Evolutionary conservation across 2,329 filamentous ascomycete genomes (phyloP).

Genomic region (Elsinoe arachidis): DNA sequence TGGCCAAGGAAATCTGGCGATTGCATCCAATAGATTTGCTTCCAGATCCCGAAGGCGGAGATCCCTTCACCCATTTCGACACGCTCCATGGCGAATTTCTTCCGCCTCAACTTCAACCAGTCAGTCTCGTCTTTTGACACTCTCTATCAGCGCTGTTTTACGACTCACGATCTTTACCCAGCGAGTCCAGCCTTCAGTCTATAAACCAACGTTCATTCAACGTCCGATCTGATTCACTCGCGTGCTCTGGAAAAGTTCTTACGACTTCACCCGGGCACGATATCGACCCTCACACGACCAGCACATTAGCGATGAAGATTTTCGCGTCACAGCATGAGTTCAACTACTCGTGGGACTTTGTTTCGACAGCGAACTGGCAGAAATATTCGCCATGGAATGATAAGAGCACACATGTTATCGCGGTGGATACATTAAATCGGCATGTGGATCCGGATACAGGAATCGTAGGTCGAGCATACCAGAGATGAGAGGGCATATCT

Average conservation of each 20-base stretch:
- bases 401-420: slow-evolving; percentile 92
- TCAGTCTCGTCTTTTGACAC: background rate
- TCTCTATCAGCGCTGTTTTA: background rate
- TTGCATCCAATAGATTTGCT: slow-evolving; percentile 1
- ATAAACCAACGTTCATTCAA: background rate
- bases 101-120: background rate
- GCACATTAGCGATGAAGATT: slow-evolving; percentile 69
- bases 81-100: slow-evolving; percentile 6
- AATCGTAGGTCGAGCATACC: slow-evolving; percentile 45
- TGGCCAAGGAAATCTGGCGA: background rate
- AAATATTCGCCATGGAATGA: slow-evolving; percentile 99
- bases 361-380: slow-evolving; percentile 93
- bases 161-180: background rate
- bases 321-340: slow-evolving; percentile 86
- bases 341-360: slow-evolving; percentile 97
- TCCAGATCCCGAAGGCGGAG: slow-evolving; percentile 2
- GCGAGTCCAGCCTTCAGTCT: slow-evolving; percentile 1
- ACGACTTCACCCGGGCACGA: slow-evolving; percentile 5
- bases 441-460: slow-evolving; percentile 54
- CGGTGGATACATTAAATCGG: slow-evolving; percentile 84
- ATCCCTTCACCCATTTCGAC: slow-evolving; percentile 5
- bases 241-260: slow-evolving; percentile 7
- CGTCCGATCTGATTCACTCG: slow-evolving; percentile 1
- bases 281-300: background rate
- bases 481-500: slow-evolving; percentile 12